Percentiles rank a stretch among this genome's conserved stretches.
These are phyloP conservation scores for Corinectria fuckeliana DNA, from an alignment of 2,329 filamentous ascomycete genomes.

Conservation along the genomic window DNA sequence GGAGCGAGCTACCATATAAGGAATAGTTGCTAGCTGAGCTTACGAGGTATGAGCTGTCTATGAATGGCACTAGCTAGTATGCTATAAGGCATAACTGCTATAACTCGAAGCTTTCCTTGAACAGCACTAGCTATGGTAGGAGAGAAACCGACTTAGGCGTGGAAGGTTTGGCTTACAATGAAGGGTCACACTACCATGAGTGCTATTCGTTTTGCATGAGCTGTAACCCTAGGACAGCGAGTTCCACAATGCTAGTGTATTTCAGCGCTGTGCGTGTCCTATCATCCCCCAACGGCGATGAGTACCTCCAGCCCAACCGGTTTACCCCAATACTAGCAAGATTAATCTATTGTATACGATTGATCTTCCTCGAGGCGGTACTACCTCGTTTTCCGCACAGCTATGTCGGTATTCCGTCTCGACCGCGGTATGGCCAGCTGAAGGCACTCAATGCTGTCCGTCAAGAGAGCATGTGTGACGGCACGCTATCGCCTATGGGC, in stretches of 20 bases:
- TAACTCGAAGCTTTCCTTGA: no score
- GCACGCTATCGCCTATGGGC: background rate
- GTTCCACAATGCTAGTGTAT: conserved; percentile 4
- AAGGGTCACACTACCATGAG: no score
- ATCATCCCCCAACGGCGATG: background rate
- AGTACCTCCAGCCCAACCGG: background rate
- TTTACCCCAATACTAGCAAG: conserved; percentile 2
- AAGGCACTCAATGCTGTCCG: background rate
- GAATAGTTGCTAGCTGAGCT: no score
- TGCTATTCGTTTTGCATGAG: no score
- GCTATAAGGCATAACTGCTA: no score
- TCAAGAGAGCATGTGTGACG: background rate
- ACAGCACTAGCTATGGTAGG: no score
- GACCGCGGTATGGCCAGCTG: background rate
- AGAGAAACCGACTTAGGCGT: no score
- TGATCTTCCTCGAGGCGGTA: conserved; percentile 3
- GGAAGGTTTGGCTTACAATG: no score
- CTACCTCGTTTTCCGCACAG: background rate
- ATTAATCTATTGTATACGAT: conserved; percentile 2
- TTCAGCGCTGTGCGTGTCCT: conserved; percentile 2
- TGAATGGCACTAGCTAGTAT: no score
- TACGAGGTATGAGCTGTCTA: no score
- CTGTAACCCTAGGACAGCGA: background rate
- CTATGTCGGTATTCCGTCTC: background rate
- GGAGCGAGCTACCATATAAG: no score